Evolutionary conservation across 2,329 filamentous ascomycete species (phyloP).

Genomic region (Beauveria australis): DNA sequence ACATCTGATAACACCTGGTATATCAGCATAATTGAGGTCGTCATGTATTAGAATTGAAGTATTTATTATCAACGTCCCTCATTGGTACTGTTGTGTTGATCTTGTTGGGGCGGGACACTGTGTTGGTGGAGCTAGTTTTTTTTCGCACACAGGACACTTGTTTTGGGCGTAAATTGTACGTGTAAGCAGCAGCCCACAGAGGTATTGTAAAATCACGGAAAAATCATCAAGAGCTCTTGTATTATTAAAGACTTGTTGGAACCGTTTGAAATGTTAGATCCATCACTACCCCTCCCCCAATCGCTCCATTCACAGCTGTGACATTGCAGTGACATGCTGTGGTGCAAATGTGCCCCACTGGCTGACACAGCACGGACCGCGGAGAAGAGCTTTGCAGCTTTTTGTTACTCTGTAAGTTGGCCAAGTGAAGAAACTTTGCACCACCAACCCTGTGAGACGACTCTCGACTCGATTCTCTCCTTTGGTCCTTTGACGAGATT

Average conservation of each 20-base stretch:
- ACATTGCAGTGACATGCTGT: slow-evolving; percentile 8
- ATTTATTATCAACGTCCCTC: no score
- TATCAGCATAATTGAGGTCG: not conserved
- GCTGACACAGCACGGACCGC: slow-evolving; percentile 6
- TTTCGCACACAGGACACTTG: not conserved
- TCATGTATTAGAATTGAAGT: not conserved
- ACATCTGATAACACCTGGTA: no score
- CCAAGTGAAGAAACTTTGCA: slow-evolving; percentile 10
- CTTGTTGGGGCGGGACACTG: not conserved
- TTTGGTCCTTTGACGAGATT: not conserved
- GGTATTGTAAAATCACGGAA: not conserved
- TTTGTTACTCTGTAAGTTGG: not conserved
- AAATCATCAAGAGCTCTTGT: not conserved
- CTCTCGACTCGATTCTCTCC: not conserved
- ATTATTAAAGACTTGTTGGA: not conserved
- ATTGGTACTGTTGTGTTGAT: not conserved
- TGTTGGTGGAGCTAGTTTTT: not conserved
- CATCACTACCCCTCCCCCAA: not conserved
- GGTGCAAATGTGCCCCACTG: not conserved
- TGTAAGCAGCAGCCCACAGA: not conserved
- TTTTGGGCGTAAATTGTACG: not conserved
- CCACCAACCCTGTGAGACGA: not conserved
- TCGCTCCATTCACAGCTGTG: not conserved
- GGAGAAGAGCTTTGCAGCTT: not conserved
- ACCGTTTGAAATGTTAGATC: not conserved